Base-by-base conservation (phyloP, 2,329 filamentous ascomycete species). In the Sphaerulina vaccinii region DNA sequence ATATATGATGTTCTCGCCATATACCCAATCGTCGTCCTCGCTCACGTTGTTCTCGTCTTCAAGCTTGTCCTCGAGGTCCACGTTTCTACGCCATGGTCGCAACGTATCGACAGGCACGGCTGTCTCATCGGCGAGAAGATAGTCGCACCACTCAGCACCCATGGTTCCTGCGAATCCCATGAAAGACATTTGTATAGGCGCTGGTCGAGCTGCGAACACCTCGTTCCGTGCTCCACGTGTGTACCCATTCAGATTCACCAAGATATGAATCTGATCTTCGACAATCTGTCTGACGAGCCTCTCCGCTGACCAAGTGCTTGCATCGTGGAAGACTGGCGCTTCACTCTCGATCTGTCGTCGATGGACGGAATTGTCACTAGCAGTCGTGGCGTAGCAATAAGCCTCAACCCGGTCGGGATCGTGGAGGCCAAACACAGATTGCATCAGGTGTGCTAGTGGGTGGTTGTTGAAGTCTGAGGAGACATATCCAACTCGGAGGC, bases 401-500 rank as follows among this genome's bases (percentile, higher is more conserved):
- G 93, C 92, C 62, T 86, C 88, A 13, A 89, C 88, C 21, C 85
- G 83, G 19, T 69, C 71, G 0, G 78, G 78, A 62, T 96, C 77
- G 66, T 99, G 93, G 52, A 97, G 78, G 0, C 93, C 93, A 71
- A 99, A 99, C 5, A 97, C 91, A 1, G 93, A 97, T 73, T 99
- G 93, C 93, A 99, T 99, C 49, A 99, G 71, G 73, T 99, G 93
- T 19, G 93, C 93, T 27, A 99, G 75, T 3, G 93, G 93, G 67
- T 99, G 93, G 63, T 99, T 99, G 67, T 99, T 99, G 73, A 99
- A 99, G 71, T 99, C 93, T 0, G 93, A 97, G 3, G 93, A 97
- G 32, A 99, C 85, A 69, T 99, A 99, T 40, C 93, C 93, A 54
- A 99, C 84, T 60, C 90, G 92, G n/a, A 99, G 78, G 59, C 86